Base-by-base conservation (phyloP, 768 basidiomycete species). In the Boletellus ananiceps region DNA sequence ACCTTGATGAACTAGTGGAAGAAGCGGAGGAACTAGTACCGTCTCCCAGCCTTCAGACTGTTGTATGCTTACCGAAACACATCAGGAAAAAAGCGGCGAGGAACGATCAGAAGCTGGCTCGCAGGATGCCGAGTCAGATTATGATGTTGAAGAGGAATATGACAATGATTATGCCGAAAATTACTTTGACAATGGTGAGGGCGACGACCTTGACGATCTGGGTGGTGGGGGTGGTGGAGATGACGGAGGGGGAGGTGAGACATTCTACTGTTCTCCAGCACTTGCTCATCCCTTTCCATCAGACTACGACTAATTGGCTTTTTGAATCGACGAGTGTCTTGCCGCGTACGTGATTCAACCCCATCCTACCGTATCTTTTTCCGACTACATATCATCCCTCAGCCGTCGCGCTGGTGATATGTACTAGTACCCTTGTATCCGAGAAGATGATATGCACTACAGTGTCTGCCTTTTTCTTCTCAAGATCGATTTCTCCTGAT, bases 111-210 rank as follows among this genome's bases (percentile, higher is more conserved):
- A 86, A 14, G 75, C 66, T 21, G 86, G 80, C 18, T 87, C 86
- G 11, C 82, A 85, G 57, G 78, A 66, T 27, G 77, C 68, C 7
- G 81, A 82, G 35, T 82, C 80, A 21, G 88, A 92, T 64, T 91
- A 91, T 60, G 89, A 91, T 55, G 86, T 88, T 18, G 86, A 91
- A 29, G 91, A 94, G 65, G 89, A 91, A 58, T 90, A 92, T 60
- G 90, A 92, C 66, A 91, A 93, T 56, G 90, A 93, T 54, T 93
- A 93, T 54, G 89, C 85, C 3, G 86, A 87, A 53, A 89, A 93
- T 62, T 92, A 93, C 74, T 93, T 93, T 63, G 89, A 93, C 65
- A 91, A 90, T 46, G 89, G 89, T 15, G 89, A 91, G 67, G 83
- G 75, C 4, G 89, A 92, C 45, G 87, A 92, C 59, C 66, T 78